Evolutionary conservation across 305 asterid species (phyloP), one percentile per base, ranked within the genome.

Genomic region (Fraxinus sp.): DNA sequence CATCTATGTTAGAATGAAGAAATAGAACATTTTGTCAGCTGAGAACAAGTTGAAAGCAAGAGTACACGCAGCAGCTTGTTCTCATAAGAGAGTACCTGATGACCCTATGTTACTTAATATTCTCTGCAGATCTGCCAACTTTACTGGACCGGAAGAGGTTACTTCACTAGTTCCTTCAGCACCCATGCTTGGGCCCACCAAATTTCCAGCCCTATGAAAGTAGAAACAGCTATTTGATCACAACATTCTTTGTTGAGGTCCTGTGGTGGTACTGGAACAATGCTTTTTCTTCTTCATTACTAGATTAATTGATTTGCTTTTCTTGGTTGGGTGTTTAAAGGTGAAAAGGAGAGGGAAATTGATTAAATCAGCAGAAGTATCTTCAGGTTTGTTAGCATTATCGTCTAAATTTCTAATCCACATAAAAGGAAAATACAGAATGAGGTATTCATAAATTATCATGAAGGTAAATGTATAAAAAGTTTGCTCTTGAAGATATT

Each of bases 81-180:
- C 49, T 28, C 79, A 77, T 16, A 70, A 36, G 73, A 71, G 28
- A 86, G 46, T 86, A 93, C 99, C 99, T 79, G 95, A 5, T 52
- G 97, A 82, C 82, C 95, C 97, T 41, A 96, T 91, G 88, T 92
- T 96, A 81, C 96, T 95, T 82, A 96, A 89, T 87, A 96, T 93
- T 86, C 98, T 93, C 85, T 93, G 99, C 82, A 96, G 89, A 92
- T 96, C 98, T 6, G 89, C 87, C 88, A 96, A 85, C 91, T 92
- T 93, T 70, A 96, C 97, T 18, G 98, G 98, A 77, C 99, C 98
- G 6, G 97, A 90, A 80, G 99, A 94, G 78, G 97, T 92, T 68
- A 92, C 97, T 75, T 93, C 98, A 81, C 97, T 91, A 84, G 90
- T 89, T 82, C 89, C 97, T 90, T 92, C 98, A 4, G 89, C 91